A percentile compares a stretch with the other conserved stretches of the same genome.
Evolutionary conservation across 2,329 filamentous ascomycete genomes (phyloP).

Genomic region (Diaporthe aspalathi): DNA sequence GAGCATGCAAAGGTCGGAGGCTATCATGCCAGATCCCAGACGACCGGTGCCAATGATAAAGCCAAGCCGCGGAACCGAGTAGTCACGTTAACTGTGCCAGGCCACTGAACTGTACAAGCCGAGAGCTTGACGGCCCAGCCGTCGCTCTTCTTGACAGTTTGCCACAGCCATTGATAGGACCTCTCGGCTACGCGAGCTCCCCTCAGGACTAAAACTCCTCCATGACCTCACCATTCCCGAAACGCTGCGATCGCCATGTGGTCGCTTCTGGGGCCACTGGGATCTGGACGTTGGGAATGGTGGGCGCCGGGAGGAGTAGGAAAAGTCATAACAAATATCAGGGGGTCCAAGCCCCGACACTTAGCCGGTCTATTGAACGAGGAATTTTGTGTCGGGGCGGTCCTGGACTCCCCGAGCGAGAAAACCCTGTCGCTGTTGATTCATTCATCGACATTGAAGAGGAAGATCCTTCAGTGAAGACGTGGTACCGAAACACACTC

Average conservation of each 20-base stretch:
- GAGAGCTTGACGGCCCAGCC: conserved; percentile 4
- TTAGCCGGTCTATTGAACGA: conserved; percentile 30
- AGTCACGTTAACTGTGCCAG: not conserved
- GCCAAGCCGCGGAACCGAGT: not conserved
- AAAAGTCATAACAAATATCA: not conserved
- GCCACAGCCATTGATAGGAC: not conserved
- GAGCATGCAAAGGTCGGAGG: conserved; percentile 3
- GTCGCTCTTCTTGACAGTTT: conserved; percentile 21
- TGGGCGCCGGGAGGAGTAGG: not conserved
- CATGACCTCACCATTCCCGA: not conserved
- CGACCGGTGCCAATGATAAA: not conserved
- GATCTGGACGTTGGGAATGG: not conserved
- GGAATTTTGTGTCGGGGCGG: conserved; percentile 18
- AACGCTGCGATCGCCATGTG: not conserved
- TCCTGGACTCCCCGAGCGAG: conserved; percentile 3
- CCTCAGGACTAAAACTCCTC: not conserved
- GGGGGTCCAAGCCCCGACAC: conserved; percentile 4
- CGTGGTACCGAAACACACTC: not conserved
- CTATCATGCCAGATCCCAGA: not conserved
- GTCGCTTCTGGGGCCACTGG: too few relatives aligned
- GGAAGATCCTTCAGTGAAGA: conserved; percentile 15
- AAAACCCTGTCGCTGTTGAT: conserved; percentile 2
- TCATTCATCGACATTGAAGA: conserved; percentile 1
- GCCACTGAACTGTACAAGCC: not conserved
- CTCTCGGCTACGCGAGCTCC: not conserved